A percentile compares a stretch with the other conserved stretches of the same genome.
phyloP scores from a whole-genome alignment of 495 filamentous ascomycete genomes.

The Tuber brumale region DNA sequence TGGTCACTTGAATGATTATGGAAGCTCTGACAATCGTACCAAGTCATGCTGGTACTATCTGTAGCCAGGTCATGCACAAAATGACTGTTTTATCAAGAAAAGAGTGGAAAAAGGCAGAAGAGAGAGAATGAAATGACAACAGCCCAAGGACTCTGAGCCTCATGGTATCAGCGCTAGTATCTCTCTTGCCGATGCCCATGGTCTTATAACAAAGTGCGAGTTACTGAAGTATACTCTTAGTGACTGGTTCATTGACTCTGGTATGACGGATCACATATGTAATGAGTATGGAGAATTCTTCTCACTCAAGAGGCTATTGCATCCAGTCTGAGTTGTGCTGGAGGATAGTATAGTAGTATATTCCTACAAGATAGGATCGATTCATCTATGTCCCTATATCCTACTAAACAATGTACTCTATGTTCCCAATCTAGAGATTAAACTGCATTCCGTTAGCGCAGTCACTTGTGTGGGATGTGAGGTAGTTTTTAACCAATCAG shows the following conservation, averaged over 20 bases:
- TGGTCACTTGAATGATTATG: not conserved
- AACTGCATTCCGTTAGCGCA: too few relatives aligned
- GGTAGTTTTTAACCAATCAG: too few relatives aligned
- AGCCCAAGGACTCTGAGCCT: too few relatives aligned
- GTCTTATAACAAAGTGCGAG: not conserved
- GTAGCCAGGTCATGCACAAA: not conserved
- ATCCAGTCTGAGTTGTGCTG: too few relatives aligned
- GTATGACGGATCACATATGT: not conserved
- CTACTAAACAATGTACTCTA: too few relatives aligned
- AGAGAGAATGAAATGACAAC: not conserved
- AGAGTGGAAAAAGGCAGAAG: not conserved
- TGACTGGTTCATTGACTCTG: not conserved
- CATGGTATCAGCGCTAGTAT: not conserved
- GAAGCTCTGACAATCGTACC: not conserved
- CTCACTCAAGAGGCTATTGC: too few relatives aligned
- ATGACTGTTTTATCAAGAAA: not conserved
- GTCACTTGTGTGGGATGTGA: too few relatives aligned
- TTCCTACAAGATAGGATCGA: too few relatives aligned
- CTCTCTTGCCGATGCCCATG: not conserved
- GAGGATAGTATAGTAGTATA: too few relatives aligned
- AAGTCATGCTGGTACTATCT: not conserved
- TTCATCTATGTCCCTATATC: too few relatives aligned
- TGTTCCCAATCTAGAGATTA: too few relatives aligned
- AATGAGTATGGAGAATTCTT: too few relatives aligned
- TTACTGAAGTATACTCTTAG: not conserved